Conservation (phyloP, 2,329 filamentous ascomycete genomes). For the Pyrenophora teres region DNA sequence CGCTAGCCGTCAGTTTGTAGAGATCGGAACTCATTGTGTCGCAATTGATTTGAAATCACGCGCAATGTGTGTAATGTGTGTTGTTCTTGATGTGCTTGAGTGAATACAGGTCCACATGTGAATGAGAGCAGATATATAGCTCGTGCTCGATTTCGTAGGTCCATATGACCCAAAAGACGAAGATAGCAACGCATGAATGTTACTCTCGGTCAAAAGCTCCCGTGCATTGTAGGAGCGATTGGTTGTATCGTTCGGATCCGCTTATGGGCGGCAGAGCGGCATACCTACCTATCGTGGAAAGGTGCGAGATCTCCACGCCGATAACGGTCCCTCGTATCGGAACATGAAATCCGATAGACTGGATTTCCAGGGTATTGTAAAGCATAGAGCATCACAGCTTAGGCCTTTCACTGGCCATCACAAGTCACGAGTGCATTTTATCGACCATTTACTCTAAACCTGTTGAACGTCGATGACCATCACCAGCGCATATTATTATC, state of each 20-base stretch:
- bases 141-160: no score
- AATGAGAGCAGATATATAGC: no score
- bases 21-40: slow-evolving; percentile 11
- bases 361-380: no score
- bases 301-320: slow-evolving; percentile 1
- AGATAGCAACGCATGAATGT: background rate
- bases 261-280: background rate
- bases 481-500: no score
- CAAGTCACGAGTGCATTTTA: no score
- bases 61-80: no score
- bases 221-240: slow-evolving; percentile 1
- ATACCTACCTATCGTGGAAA: slow-evolving; percentile 2
- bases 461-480: no score
- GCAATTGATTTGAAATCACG: background rate
- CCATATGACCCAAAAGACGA: background rate
- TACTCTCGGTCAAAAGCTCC: slow-evolving; percentile 3
- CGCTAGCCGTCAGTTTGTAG: slow-evolving; percentile 29
- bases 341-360: background rate
- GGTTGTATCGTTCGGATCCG: background rate
- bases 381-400: no score
- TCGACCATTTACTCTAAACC: no score
- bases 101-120: no score
- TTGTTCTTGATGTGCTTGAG: no score
- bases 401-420: no score
- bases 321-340: slow-evolving; percentile 9